A percentile compares a stretch with the other conserved stretches of the same genome.
phyloP scores from a whole-genome alignment of 2,329 filamentous ascomycete species.

The Claviceps cyperi region DNA sequence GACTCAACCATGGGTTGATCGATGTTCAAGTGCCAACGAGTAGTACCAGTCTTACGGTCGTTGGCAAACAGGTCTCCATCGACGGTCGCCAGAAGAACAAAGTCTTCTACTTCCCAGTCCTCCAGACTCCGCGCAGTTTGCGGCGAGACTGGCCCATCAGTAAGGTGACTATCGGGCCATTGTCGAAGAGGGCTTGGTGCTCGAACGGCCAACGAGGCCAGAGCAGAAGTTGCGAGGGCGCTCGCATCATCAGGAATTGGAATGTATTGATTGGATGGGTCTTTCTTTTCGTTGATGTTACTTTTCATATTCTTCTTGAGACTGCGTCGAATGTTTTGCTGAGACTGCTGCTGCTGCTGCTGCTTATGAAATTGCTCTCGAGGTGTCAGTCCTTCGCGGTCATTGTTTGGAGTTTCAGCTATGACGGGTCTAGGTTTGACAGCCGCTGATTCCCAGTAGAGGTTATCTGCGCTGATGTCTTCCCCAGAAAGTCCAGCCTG shows the following conservation, averaged over 20 bases:
- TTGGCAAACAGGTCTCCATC: constrained; percentile 89
- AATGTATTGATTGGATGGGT: constrained; percentile 1
- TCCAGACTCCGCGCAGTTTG: constrained; percentile 90
- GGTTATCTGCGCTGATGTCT: neutral
- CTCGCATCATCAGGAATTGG: constrained; percentile 56
- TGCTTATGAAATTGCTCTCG: constrained; percentile 1
- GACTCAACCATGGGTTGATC: constrained; percentile 86
- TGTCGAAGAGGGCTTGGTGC: constrained; percentile 64
- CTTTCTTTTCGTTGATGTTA: constrained; percentile 12
- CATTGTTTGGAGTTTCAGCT: constrained; percentile 12
- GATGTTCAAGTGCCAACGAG: constrained; percentile 73
- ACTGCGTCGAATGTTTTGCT: constrained; percentile 8
- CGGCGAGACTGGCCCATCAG: constrained; percentile 63
- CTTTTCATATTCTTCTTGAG: constrained; percentile 2
- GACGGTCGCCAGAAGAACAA: constrained; percentile 99
- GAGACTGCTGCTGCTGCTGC: constrained; percentile 12
- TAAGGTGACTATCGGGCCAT: constrained; percentile 38
- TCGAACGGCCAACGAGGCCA: constrained; percentile 77
- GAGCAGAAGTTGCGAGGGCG: constrained; percentile 96
- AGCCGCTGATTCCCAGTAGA: constrained; percentile 18
- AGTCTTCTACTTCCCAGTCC: constrained; percentile 99
- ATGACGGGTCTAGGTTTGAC: constrained; percentile 11
- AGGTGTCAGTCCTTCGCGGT: neutral
- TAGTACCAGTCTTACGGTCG: constrained; percentile 71
- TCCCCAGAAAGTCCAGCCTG: neutral